Evolutionary conservation across 2,329 filamentous ascomycete species (phyloP).

Genomic region (Stachybotrys echinatus): DNA sequence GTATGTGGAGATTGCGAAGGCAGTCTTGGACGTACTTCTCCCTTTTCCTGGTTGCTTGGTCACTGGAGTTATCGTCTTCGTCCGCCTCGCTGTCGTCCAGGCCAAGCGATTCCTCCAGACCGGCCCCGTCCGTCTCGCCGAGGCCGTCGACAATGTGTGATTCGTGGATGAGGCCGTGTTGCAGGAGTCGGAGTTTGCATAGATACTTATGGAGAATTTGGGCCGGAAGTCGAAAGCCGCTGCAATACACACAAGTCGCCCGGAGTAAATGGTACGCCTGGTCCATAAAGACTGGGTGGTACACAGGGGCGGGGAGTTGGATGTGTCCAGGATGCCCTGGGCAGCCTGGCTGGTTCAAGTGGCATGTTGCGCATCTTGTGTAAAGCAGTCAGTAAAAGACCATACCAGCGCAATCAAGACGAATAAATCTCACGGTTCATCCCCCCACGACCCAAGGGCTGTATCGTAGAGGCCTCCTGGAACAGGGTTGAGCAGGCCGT

Average conservation of each 20-base stretch:
- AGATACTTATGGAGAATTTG: constrained; percentile 71
- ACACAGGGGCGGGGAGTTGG: constrained; percentile 86
- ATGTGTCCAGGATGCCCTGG: constrained; percentile 95
- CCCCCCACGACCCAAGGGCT: constrained; percentile 83
- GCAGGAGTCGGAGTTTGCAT: constrained; percentile 81
- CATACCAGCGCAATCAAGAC: too few relatives aligned
- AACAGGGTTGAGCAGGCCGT: constrained; percentile 82
- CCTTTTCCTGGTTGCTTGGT: constrained; percentile 46
- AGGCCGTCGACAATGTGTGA: constrained; percentile 52
- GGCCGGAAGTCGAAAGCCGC: constrained; percentile 74
- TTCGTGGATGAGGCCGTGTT: constrained; percentile 75
- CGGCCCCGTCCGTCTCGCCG: constrained; percentile 37
- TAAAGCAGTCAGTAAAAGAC: too few relatives aligned
- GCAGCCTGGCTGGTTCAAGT: constrained; percentile 73
- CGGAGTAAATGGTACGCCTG: constrained; percentile 81
- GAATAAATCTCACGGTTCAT: too few relatives aligned
- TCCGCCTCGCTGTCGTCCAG: constrained; percentile 54
- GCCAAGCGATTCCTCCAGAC: constrained; percentile 28
- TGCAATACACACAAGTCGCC: constrained; percentile 87
- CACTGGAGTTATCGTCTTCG: constrained; percentile 52
- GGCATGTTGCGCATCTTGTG: constrained; percentile 88
- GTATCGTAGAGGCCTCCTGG: constrained; percentile 90
- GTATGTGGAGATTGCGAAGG: too few relatives aligned
- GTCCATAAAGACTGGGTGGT: constrained; percentile 96
- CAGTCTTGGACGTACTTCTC: constrained; percentile 67